phyloP scores from a whole-genome alignment of 2,329 filamentous ascomycete genomes.

The Fusarium napiforme region DNA sequence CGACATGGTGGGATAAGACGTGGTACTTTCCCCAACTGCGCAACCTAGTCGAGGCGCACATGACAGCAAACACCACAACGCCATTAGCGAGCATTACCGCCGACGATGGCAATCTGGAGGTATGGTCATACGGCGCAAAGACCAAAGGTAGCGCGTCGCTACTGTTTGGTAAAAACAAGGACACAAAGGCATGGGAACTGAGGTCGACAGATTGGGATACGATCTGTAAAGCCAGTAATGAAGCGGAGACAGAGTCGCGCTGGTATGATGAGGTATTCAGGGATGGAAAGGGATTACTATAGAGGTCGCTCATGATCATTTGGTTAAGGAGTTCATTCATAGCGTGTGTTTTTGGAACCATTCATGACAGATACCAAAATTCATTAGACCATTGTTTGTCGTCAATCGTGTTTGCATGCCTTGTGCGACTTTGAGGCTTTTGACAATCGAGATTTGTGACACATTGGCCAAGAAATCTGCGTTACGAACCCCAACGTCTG shows the following conservation, averaged over 20 bases:
- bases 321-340: slow-evolving; percentile 30
- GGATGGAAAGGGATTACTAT: slow-evolving; percentile 36
- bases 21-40: slow-evolving; percentile 43
- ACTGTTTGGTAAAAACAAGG: slow-evolving; percentile 38
- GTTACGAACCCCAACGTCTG: background rate
- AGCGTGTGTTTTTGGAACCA: slow-evolving; percentile 29
- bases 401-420: background rate
- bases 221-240: slow-evolving; percentile 32
- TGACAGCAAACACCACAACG: slow-evolving; percentile 22
- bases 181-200: slow-evolving; percentile 32
- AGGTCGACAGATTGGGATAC: slow-evolving; percentile 36
- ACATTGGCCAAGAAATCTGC: background rate
- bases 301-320: slow-evolving; percentile 13
- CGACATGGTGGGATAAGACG: slow-evolving; percentile 42
- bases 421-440: background rate
- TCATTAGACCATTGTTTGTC: background rate
- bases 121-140: slow-evolving; percentile 30
- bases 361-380: slow-evolving; percentile 19
- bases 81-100: slow-evolving; percentile 28
- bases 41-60: slow-evolving; percentile 33
- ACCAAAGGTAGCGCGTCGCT: slow-evolving; percentile 18
- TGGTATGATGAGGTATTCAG: slow-evolving; percentile 42
- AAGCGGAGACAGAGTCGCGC: slow-evolving; percentile 12
- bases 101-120: slow-evolving; percentile 16
- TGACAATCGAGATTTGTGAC: background rate